phyloP scores from a whole-genome alignment of 306 rosid genomes.

The Ceratonia siliqua region DNA sequence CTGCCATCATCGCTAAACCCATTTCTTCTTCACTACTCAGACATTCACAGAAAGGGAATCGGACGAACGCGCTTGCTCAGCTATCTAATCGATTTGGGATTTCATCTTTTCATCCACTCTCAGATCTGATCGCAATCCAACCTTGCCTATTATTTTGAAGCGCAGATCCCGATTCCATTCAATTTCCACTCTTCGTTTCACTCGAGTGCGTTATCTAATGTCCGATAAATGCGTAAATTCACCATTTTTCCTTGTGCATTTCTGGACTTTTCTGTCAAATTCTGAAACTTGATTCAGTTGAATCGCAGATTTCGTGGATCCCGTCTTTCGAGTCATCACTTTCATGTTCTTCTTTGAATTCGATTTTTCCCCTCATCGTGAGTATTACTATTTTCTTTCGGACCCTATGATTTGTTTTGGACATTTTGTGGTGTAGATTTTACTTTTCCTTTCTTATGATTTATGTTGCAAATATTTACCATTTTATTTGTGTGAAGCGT shows the following conservation, averaged over 20 bases:
- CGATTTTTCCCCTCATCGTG: conserved; percentile 50
- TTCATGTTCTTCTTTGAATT: conserved; percentile 67
- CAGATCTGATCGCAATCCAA: conserved; percentile 62
- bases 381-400: conserved; percentile 31
- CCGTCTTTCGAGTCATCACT: conserved; percentile 35
- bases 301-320: conserved; percentile 43
- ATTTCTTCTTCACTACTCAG: conserved; percentile 15
- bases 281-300: conserved; percentile 18
- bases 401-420: neutral
- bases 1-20: conserved; percentile 35
- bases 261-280: conserved; percentile 26
- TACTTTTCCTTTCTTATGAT: neutral
- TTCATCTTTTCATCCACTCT: conserved; percentile 32
- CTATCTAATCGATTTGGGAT: conserved; percentile 43
- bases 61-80: conserved; percentile 26
- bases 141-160: conserved; percentile 7
- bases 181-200: neutral
- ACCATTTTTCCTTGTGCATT: neutral
- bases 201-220: conserved; percentile 3
- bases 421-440: neutral
- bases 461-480: neutral
- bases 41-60: neutral
- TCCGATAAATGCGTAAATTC: neutral
- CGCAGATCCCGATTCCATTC: conserved; percentile 42
- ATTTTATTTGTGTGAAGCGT: conserved; percentile 43